Conservation (phyloP, 2,329 filamentous ascomycete genomes). For the Sclerotinia glacialis region DNA sequence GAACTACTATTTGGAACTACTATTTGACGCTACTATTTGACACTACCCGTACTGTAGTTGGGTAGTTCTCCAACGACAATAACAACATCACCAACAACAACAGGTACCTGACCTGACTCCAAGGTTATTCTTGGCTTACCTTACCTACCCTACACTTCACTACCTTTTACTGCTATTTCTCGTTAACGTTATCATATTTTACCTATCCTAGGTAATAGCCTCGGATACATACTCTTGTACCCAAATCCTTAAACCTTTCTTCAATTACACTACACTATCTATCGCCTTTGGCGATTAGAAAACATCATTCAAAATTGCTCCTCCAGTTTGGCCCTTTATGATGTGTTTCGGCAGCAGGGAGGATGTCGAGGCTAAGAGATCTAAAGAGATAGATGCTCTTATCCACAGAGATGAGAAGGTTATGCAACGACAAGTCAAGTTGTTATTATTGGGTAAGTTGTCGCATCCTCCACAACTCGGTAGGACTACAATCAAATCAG, state of each 20-base stretch:
- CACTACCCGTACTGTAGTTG: too few relatives aligned
- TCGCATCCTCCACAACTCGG: slow-evolving; percentile 22
- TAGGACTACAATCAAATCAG: slow-evolving; percentile 8
- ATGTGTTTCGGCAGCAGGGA: slow-evolving; percentile 64
- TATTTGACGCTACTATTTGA: too few relatives aligned
- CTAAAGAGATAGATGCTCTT: slow-evolving; percentile 78
- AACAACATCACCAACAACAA: too few relatives aligned
- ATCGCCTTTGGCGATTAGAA: neutral
- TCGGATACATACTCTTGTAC: neutral
- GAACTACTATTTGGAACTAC: too few relatives aligned
- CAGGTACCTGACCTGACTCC: neutral
- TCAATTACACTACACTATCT: neutral
- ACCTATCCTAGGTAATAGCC: neutral
- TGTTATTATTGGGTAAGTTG: slow-evolving; percentile 79
- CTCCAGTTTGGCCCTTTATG: slow-evolving; percentile 32
- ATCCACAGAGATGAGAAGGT: slow-evolving; percentile 86
- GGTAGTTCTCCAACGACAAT: too few relatives aligned
- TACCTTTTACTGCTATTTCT: neutral
- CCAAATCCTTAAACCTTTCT: neutral
- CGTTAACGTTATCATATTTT: neutral
- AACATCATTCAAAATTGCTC: neutral
- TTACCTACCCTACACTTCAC: too few relatives aligned
- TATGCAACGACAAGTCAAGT: slow-evolving; percentile 84
- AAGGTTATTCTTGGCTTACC: too few relatives aligned
- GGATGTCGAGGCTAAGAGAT: slow-evolving; percentile 51